phyloP scores from a whole-genome alignment of 495 filamentous ascomycete genomes.

The Xylaria longipes region DNA sequence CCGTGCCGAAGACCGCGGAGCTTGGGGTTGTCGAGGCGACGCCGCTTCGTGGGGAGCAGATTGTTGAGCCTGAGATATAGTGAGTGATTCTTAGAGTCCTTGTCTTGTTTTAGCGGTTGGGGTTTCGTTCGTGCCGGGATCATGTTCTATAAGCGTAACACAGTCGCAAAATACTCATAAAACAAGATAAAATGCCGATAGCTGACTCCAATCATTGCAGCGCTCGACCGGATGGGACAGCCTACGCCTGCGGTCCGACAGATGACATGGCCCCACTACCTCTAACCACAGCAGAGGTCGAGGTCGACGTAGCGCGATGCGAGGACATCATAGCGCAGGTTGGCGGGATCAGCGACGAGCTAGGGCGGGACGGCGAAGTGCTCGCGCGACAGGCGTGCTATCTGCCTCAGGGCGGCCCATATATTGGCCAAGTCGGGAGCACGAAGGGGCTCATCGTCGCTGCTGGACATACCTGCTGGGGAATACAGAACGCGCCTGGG shows the following conservation, averaged over 20 bases:
- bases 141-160: neutral
- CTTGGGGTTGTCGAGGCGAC: constrained; percentile 35
- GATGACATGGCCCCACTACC: constrained; percentile 75
- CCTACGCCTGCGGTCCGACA: constrained; percentile 80
- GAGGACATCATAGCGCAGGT: constrained; percentile 81
- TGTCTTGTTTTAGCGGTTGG: neutral
- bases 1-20: constrained; percentile 46
- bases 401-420: constrained; percentile 73
- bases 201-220: neutral
- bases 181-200: neutral
- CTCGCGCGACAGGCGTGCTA: constrained; percentile 82
- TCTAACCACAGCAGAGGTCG: constrained; percentile 69
- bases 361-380: constrained; percentile 71
- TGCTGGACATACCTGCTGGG: constrained; percentile 88
- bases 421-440: constrained; percentile 70
- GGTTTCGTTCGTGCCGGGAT: neutral
- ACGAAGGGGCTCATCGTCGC: constrained; percentile 78
- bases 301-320: constrained; percentile 73
- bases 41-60: constrained; percentile 44
- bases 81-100: neutral
- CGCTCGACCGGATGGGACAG: constrained; percentile 80
- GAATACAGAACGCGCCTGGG: constrained; percentile 86
- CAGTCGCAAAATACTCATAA: neutral
- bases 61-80: constrained; percentile 82
- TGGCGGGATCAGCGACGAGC: constrained; percentile 69